A percentile compares a stretch with the other conserved stretches of the same genome.
phyloP scores from a whole-genome alignment of 1,284 basidiomycete genomes.

The Ustilago loliicola region DNA sequence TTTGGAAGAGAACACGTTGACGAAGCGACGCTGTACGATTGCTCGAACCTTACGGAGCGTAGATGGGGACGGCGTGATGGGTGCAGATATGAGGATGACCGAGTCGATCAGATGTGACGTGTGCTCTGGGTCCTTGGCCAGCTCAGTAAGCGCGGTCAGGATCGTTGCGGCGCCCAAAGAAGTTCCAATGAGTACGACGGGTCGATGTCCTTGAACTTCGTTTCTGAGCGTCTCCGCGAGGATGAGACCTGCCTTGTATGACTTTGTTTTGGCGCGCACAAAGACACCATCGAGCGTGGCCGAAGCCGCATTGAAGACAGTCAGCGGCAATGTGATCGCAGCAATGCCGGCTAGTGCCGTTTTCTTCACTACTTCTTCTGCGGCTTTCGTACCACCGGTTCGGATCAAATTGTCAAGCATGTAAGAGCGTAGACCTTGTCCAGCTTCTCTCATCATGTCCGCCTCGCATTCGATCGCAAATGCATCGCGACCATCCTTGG shows the following conservation, averaged over 20 bases:
- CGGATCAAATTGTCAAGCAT: slow-evolving; percentile 54
- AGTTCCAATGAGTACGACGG: slow-evolving; percentile 74
- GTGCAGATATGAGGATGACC: slow-evolving; percentile 72
- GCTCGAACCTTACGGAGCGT: slow-evolving; percentile 73
- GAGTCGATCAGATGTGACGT: slow-evolving; percentile 73
- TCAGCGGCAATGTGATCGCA: slow-evolving; percentile 74
- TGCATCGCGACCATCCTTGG: slow-evolving; percentile 57
- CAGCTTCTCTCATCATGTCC: slow-evolving; percentile 57
- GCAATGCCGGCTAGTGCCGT: slow-evolving; percentile 75
- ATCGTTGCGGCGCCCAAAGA: slow-evolving; percentile 75
- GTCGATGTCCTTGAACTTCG: slow-evolving; percentile 75
- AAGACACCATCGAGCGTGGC: slow-evolving; percentile 70
- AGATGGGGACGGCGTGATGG: slow-evolving; percentile 71
- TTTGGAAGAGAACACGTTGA: slow-evolving; percentile 73
- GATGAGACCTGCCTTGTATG: slow-evolving; percentile 72
- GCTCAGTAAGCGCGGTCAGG: slow-evolving; percentile 73
- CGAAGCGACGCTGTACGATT: slow-evolving; percentile 73
- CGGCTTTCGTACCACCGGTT: slow-evolving; percentile 56
- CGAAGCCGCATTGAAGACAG: slow-evolving; percentile 69
- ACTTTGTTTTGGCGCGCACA: slow-evolving; percentile 68
- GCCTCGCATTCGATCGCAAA: slow-evolving; percentile 61
- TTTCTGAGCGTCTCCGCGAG: slow-evolving; percentile 75
- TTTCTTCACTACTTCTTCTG: slow-evolving; percentile 74
- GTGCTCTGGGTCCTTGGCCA: slow-evolving; percentile 65
- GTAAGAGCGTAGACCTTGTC: slow-evolving; percentile 54